phyloP scores from a whole-genome alignment of 2,329 filamentous ascomycete species.

The Emmonsia crescens region DNA sequence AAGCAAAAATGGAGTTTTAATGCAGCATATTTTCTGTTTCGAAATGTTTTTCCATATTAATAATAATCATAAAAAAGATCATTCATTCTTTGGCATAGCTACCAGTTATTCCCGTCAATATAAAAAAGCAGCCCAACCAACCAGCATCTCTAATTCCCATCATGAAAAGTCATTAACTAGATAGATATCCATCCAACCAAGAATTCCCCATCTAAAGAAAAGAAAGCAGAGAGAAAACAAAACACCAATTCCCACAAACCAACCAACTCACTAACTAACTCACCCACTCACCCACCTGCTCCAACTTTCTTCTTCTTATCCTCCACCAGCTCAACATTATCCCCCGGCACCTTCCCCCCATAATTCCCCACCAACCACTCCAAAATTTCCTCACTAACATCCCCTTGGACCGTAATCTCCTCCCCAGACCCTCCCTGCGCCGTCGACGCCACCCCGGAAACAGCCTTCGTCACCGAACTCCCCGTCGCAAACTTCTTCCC shows the following conservation, averaged over 20 bases:
- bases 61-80: neutral
- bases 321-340: slow-evolving; percentile 89
- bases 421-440: slow-evolving; percentile 37
- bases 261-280: no score
- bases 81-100: neutral
- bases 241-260: neutral
- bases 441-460: slow-evolving; percentile 50
- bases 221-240: neutral
- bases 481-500: slow-evolving; percentile 98
- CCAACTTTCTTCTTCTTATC: slow-evolving; percentile 81
- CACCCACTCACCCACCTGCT: neutral
- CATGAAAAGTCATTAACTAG: neutral
- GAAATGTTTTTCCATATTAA: no score
- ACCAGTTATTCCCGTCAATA: neutral
- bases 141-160: neutral
- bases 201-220: neutral
- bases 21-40: neutral
- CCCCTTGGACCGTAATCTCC: slow-evolving; percentile 95
- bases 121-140: neutral
- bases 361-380: slow-evolving; percentile 87
- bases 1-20: neutral
- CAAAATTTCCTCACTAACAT: slow-evolving; percentile 87
- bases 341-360: slow-evolving; percentile 71
- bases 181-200: neutral
- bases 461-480: slow-evolving; percentile 78